Percentiles rank a stretch among this genome's conserved stretches.
These are phyloP conservation scores for Oxyria digyna DNA, from an alignment of 148 eudicot genomes.

Conservation along the genomic window DNA sequence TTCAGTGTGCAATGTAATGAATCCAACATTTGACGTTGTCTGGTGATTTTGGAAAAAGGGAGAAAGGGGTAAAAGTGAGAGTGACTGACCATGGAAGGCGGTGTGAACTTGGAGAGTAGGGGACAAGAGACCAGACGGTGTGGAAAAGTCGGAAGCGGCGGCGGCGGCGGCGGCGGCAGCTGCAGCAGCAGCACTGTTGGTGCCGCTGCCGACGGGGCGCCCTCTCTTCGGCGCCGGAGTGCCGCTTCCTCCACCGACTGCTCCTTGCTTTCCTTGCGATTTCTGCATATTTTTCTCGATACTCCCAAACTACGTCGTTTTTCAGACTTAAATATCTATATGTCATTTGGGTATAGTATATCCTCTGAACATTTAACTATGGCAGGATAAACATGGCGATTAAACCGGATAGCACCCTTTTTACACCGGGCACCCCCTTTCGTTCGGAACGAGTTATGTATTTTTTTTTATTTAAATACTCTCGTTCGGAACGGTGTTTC, in stretches of 20 bases:
- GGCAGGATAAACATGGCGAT: no score
- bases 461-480: no score
- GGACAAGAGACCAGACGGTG: conserved; percentile 64
- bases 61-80: not conserved
- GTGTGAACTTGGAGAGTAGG: conserved; percentile 83
- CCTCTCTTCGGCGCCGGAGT: conserved; percentile 73
- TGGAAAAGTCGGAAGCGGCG: conserved; percentile 17
- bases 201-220: conserved; percentile 83
- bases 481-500: no score
- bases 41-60: not conserved
- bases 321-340: not conserved
- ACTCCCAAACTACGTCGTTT: not conserved
- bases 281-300: conserved; percentile 50
- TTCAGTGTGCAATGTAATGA: not conserved
- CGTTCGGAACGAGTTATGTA: no score
- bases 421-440: no score
- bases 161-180: conserved; percentile 39
- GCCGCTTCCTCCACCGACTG: conserved; percentile 29
- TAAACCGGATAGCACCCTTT: no score
- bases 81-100: conserved; percentile 63
- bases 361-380: no score
- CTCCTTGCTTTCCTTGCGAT: conserved; percentile 52
- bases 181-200: conserved; percentile 32
- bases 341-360: not conserved
- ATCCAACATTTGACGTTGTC: not conserved